phyloP scores from a whole-genome alignment of 805 yeast genomes.

The Ogataea philodendri region DNA sequence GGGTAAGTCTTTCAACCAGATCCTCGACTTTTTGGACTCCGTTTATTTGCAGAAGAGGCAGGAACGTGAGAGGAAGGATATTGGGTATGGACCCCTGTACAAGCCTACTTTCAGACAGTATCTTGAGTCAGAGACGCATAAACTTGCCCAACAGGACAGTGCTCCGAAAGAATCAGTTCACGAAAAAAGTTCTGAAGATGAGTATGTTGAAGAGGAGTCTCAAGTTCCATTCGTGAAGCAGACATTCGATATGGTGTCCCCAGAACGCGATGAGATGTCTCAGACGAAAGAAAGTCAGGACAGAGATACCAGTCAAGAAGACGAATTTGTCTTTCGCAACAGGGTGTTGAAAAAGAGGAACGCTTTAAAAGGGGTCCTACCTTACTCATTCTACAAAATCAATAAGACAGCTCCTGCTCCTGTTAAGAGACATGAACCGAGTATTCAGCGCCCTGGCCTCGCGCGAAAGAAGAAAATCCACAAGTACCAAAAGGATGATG shows the following conservation, averaged over 20 bases:
- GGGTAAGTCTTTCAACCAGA: slow-evolving; percentile 30
- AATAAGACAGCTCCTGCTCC: not conserved
- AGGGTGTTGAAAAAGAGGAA: slow-evolving; percentile 20
- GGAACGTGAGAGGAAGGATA: slow-evolving; percentile 25
- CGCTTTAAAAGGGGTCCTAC: slow-evolving; percentile 29
- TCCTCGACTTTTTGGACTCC: slow-evolving; percentile 27
- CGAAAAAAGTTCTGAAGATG: slow-evolving; percentile 6
- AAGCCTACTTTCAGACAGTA: slow-evolving; percentile 24
- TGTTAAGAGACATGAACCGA: not conserved
- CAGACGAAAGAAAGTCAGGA: too few relatives aligned
- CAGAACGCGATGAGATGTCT: too few relatives aligned
- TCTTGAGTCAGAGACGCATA: slow-evolving; percentile 22
- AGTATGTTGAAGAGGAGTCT: slow-evolving; percentile 8
- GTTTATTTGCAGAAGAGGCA: slow-evolving; percentile 26
- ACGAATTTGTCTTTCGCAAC: slow-evolving; percentile 23
- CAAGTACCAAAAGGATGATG: not conserved
- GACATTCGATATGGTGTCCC: too few relatives aligned
- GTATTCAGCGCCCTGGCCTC: slow-evolving; percentile 16
- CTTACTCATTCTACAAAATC: slow-evolving; percentile 26
- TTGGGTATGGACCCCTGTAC: slow-evolving; percentile 32
- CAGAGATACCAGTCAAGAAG: slow-evolving; percentile 6
- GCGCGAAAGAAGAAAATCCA: slow-evolving; percentile 19
- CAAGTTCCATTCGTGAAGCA: too few relatives aligned
- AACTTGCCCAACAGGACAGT: slow-evolving; percentile 6
- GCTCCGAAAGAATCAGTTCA: slow-evolving; percentile 1